Conservation (phyloP, 2,329 filamentous ascomycete species). For the Cladosporium velox region DNA sequence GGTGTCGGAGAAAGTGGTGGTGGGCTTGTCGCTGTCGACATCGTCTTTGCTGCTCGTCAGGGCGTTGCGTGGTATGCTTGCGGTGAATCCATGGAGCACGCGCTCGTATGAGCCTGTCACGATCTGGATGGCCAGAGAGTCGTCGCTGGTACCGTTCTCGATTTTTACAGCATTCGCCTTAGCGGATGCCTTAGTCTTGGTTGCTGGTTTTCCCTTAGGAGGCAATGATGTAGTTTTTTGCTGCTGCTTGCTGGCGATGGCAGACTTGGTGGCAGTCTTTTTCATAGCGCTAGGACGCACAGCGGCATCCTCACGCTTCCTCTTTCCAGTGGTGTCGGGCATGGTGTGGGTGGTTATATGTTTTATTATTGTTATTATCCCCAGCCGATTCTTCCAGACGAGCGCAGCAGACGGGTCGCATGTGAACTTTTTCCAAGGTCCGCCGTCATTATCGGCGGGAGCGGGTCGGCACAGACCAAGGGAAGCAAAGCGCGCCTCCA, state of each 20-base stretch:
- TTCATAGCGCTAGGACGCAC: slow-evolving; percentile 23
- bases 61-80: slow-evolving; percentile 57
- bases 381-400: neutral
- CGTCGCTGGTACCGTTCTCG: slow-evolving; percentile 6
- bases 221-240: neutral
- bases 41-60: slow-evolving; percentile 22
- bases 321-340: slow-evolving; percentile 23
- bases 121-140: slow-evolving; percentile 70
- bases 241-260: slow-evolving; percentile 7
- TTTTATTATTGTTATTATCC: neutral
- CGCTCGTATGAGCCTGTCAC: slow-evolving; percentile 93
- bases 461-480: neutral
- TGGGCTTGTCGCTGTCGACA: slow-evolving; percentile 23
- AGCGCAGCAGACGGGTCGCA: neutral
- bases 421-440: slow-evolving; percentile 3
- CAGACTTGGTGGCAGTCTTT: slow-evolving; percentile 23
- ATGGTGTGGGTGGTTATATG: neutral
- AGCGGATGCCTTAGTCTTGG: neutral
- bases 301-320: slow-evolving; percentile 26
- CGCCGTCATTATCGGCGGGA: neutral
- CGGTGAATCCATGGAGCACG: slow-evolving; percentile 85
- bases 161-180: neutral
- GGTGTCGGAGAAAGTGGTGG: slow-evolving; percentile 77
- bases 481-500: neutral
- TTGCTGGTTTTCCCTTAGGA: neutral